These are phyloP conservation scores for Tetracentron sinense DNA, from an alignment of 164 flowering plant species.

Conservation along the genomic window DNA sequence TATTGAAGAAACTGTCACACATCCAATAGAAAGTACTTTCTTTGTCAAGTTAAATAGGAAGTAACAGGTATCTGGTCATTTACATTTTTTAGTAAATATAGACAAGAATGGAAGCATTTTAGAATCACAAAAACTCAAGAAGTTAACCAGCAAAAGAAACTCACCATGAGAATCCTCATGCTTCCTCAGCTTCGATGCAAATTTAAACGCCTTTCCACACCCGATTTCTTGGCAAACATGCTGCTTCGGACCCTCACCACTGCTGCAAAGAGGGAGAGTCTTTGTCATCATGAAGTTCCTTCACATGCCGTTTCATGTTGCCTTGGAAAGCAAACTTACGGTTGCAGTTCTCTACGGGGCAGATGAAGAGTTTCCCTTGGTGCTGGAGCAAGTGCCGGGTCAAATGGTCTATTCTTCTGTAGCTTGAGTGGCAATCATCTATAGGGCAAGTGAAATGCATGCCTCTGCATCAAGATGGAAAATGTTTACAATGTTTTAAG, in stretches of 20 bases:
- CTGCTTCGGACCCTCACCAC: conserved; percentile 25
- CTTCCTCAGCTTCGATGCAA: conserved; percentile 53
- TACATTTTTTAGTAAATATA: background rate
- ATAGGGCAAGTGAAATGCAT: conserved; percentile 63
- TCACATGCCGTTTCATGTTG: conserved; percentile 66
- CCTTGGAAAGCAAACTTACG: conserved; percentile 46
- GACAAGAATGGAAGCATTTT: background rate
- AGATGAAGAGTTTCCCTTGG: conserved; percentile 62
- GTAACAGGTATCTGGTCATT: background rate
- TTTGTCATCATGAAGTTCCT: conserved; percentile 49
- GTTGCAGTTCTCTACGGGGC: conserved; percentile 57
- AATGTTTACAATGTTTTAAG: background rate
- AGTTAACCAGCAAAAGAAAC: conserved; percentile 21
- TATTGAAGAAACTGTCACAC: conserved; percentile 6
- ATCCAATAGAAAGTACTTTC: background rate
- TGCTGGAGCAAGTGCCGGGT: conserved; percentile 68
- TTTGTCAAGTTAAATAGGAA: background rate
- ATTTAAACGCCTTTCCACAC: conserved; percentile 76
- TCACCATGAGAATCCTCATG: conserved; percentile 86
- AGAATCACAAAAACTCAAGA: background rate
- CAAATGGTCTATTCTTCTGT: conserved; percentile 86
- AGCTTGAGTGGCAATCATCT: conserved; percentile 68
- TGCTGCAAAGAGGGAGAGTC: conserved; percentile 14
- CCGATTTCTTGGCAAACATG: conserved; percentile 58
- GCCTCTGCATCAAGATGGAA: conserved; percentile 47